Base-by-base conservation (phyloP, 306 rosid species). In the Datisca glomerata region DNA sequence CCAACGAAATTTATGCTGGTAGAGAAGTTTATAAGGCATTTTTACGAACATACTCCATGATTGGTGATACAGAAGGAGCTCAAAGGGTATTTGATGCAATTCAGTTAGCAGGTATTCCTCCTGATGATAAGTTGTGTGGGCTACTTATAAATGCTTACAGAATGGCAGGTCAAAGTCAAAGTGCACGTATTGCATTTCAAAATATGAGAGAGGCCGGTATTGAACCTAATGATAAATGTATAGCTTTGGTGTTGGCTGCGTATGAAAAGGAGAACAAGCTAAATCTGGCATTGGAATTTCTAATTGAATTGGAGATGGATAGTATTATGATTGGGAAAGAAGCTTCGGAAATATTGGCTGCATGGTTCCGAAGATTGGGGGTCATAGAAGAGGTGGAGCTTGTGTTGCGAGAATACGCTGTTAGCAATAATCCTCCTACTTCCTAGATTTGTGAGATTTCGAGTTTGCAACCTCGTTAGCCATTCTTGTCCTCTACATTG, bases 21-120 rank as follows among this genome's bases (percentile, higher is more conserved):
- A 76, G 83, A 18, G 94, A 87, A 64, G 69, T 83, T 45, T 87
- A 76, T 73, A 87, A 87, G 65, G 97, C 97, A 47, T 64, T 83
- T 59, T 69, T 87, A 41, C 72, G 94, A 70, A 74, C 79, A 28
- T 79, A 79, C 57, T 79, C 97, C 6, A 53, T 55, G 75, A 21
- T 11, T 3, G 83, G 93, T 12, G 68, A 87, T 12, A 56, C 79
- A 0, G 78, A 70, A 58, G 94, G 94, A 51, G 83, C 94, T 0
- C 86, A 87, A 38, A 83, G 86, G 66, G 76, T 74, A 33, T 87
- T 87, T 29, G 73, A 83, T 67, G 94, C 89, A 5, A 56, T 75
- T 65, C 97, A 87, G 64, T 38, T 80, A 33, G 89, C 85, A 1
- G 93, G 80, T 44, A 67, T 87, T 36, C 7, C 63, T 55, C 94